Conservation (phyloP, 108 stramenopile genomes). For the Craspedostauros australis region DNA sequence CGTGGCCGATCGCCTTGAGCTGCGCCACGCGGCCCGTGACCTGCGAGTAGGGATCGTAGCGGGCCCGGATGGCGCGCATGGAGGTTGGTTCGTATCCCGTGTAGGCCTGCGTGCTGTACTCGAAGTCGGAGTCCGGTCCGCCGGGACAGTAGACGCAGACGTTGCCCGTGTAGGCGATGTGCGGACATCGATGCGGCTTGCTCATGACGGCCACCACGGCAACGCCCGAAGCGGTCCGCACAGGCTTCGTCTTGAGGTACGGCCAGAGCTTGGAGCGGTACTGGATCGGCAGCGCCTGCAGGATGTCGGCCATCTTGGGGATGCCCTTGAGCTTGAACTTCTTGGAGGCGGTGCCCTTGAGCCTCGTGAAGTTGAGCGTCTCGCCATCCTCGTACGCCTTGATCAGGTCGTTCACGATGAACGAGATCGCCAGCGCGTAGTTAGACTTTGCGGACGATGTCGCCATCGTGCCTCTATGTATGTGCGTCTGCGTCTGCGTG, state of each 20-base stretch:
- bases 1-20: slow-evolving; percentile 83
- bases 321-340: slow-evolving; percentile 84
- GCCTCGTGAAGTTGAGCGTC: slow-evolving; percentile 80
- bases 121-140: slow-evolving; percentile 93
- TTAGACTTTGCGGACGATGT: slow-evolving; percentile 17
- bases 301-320: slow-evolving; percentile 84
- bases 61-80: slow-evolving; percentile 92
- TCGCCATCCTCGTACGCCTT: slow-evolving; percentile 72
- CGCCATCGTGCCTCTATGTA: slow-evolving; percentile 1
- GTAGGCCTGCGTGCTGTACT: slow-evolving; percentile 95
- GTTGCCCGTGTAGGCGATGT: slow-evolving; percentile 90
- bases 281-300: slow-evolving; percentile 78
- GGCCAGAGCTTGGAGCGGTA: slow-evolving; percentile 78
- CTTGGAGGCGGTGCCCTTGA: slow-evolving; percentile 70
- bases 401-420: slow-evolving; percentile 81
- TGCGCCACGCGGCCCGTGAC: slow-evolving; percentile 86
- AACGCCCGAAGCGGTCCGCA: slow-evolving; percentile 90
- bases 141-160: slow-evolving; percentile 98
- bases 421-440: slow-evolving; percentile 75
- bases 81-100: slow-evolving; percentile 95
- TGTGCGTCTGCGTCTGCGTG: too few relatives aligned
- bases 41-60: slow-evolving; percentile 92
- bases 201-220: slow-evolving; percentile 95
- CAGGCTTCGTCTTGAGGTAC: slow-evolving; percentile 85
- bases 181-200: slow-evolving; percentile 96